Evolutionary conservation across 345 rosid species (phyloP).

Genomic region (Acer negundo): DNA sequence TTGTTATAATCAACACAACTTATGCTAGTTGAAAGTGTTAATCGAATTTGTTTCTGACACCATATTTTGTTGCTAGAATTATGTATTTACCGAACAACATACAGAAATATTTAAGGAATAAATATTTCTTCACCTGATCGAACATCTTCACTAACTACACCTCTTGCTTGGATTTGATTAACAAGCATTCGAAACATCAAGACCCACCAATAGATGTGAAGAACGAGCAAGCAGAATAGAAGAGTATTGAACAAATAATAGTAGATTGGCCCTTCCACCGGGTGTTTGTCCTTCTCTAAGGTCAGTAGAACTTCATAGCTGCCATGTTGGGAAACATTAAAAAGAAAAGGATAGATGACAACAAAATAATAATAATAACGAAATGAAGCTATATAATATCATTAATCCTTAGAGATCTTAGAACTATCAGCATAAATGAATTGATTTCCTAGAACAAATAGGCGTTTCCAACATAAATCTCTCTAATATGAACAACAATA

Average conservation of each 20-base stretch:
- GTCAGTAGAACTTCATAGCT: conserved; percentile 78
- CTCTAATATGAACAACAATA: not conserved
- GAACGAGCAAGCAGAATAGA: conserved; percentile 67
- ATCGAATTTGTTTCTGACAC: not conserved
- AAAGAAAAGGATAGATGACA: not conserved
- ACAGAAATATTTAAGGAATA: conserved; percentile 1
- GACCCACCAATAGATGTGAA: conserved; percentile 94
- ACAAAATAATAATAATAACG: not conserved
- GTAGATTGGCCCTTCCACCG: conserved; percentile 63
- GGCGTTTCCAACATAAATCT: not conserved
- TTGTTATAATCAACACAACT: not conserved
- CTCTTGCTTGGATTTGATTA: conserved; percentile 76
- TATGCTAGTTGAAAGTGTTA: not conserved
- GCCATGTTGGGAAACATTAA: conserved; percentile 24
- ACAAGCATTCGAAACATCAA: conserved; percentile 82
- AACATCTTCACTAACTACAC: conserved; percentile 81
- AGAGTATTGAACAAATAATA: conserved; percentile 87
- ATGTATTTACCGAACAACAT: not conserved
- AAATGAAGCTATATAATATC: conserved; percentile 5
- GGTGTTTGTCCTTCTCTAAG: conserved; percentile 72
- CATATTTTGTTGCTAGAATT: not conserved
- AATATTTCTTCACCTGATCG: conserved; percentile 64
- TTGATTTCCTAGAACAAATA: not conserved
- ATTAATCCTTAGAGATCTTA: not conserved
- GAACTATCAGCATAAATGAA: not conserved